phyloP scores from a whole-genome alignment of 2,329 filamentous ascomycete genomes.

The Cercospora berteroae region DNA sequence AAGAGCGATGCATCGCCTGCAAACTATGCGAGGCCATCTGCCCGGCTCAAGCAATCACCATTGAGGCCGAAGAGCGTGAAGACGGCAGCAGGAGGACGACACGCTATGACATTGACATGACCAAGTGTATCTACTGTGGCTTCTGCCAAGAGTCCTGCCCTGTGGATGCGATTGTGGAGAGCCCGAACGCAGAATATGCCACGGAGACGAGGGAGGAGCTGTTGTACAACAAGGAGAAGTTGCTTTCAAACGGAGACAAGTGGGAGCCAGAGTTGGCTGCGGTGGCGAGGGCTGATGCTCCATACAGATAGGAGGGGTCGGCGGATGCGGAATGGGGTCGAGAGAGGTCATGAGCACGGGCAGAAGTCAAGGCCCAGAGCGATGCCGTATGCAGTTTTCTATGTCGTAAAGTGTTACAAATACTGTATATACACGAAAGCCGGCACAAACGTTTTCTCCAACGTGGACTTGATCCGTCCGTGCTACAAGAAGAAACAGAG shows the following conservation, averaged over 20 bases:
- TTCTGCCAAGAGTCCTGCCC: conserved; percentile 99
- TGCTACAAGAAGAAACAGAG: not conserved
- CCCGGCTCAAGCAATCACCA: conserved; percentile 96
- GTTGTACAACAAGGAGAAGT: conserved; percentile 93
- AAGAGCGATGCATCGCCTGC: conserved; percentile 99
- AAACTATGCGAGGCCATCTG: conserved; percentile 99
- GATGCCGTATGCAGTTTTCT: conserved; percentile 14
- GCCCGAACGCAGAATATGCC: conserved; percentile 71
- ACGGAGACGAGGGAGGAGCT: conserved; percentile 86
- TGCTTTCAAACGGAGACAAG: conserved; percentile 47
- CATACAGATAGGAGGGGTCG: conserved; percentile 50
- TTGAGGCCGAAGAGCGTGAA: conserved; percentile 96
- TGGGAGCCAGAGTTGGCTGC: conserved; percentile 98
- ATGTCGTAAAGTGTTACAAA: conserved; percentile 15
- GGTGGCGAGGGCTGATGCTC: conserved; percentile 85
- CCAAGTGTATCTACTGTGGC: conserved; percentile 99
- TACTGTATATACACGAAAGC: conserved; percentile 15
- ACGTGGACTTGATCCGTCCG: not conserved
- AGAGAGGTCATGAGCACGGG: not conserved
- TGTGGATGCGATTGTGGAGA: conserved; percentile 87
- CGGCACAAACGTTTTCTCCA: not conserved
- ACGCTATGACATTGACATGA: conserved; percentile 99
- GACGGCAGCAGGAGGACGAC: conserved; percentile 94
- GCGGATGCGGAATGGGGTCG: not conserved
- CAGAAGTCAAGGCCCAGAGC: not conserved